Percentiles rank a stretch among this genome's conserved stretches.
Evolutionary conservation across 495 filamentous ascomycete genomes (phyloP).

Genomic region (Immersiella caudata): DNA sequence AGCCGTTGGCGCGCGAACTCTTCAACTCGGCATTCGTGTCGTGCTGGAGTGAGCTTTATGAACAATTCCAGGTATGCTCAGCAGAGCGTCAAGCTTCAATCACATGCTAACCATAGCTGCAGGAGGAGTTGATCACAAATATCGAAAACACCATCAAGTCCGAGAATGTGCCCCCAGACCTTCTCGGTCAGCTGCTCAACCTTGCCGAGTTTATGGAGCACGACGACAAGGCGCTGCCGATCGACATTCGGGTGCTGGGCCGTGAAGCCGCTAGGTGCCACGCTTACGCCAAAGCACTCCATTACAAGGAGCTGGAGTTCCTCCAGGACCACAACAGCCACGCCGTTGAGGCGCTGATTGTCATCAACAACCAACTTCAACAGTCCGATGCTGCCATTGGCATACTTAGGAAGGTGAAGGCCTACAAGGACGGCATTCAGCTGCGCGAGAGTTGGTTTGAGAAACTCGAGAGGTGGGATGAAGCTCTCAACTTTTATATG

Average conservation of each 20-base stretch:
- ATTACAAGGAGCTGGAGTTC: slow-evolving; percentile 99
- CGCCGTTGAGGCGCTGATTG: slow-evolving; percentile 94
- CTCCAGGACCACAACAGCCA: slow-evolving; percentile 95
- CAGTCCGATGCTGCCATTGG: slow-evolving; percentile 97
- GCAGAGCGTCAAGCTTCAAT: neutral
- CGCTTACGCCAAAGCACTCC: slow-evolving; percentile 95
- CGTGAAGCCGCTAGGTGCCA: slow-evolving; percentile 94
- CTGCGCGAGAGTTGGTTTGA: slow-evolving; percentile 98
- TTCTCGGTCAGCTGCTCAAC: slow-evolving; percentile 91
- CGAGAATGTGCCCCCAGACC: slow-evolving; percentile 89
- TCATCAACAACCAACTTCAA: slow-evolving; percentile 97
- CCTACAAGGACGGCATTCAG: slow-evolving; percentile 87
- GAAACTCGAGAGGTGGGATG: slow-evolving; percentile 97
- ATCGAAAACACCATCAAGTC: slow-evolving; percentile 94
- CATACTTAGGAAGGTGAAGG: slow-evolving; percentile 90
- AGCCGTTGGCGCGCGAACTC: slow-evolving; percentile 84
- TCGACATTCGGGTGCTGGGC: slow-evolving; percentile 91
- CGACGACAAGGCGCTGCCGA: slow-evolving; percentile 95
- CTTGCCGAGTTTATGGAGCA: slow-evolving; percentile 99
- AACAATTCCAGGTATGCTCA: slow-evolving; percentile 65
- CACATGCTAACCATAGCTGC: slow-evolving; percentile 26
- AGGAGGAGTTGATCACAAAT: slow-evolving; percentile 91
- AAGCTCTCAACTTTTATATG: slow-evolving; percentile 90
- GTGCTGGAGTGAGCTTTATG: slow-evolving; percentile 97
- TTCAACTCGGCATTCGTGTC: slow-evolving; percentile 99